Evolutionary conservation across 1,139 yeast genomes (phyloP), one percentile per base, ranked within the genome.

Genomic region (Kodamaea suecica): DNA sequence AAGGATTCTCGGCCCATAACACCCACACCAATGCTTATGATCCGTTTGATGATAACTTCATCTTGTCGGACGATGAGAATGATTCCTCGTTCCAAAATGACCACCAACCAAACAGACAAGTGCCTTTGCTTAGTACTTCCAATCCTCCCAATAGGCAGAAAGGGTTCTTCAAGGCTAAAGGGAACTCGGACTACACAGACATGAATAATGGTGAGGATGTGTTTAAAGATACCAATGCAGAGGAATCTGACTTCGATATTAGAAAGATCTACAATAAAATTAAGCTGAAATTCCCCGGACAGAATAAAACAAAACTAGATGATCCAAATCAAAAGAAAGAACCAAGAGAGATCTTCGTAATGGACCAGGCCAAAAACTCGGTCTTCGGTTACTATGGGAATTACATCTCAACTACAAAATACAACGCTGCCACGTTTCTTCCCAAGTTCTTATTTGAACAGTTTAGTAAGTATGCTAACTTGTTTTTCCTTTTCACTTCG

Each of bases 381-480:
- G 60, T 73, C 3, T 71, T 69, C 39, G 74, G 81, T 2, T 92
- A 76, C 62, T 72, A 73, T 44, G 92, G 84, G 43, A 94, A 94
- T 56, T 90, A 90, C 56, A 82, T 94, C 45, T 84, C 95, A 29
- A 94, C 99, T 4, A 90, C 98, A n/a, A 94, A 94, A 59, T 94
- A 94, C 66, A 94, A 92, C 57, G 62, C 80, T 41, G 95, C 95
- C 20, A 94, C 98, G 0, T 94, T 94, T 55, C 47, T 94, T 36
- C 98, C 98, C 12, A 94, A 94, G 57, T 94, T 94, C 55, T 63
- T 94, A 45, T 87, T 90, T 52, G 98, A 94, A 62, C 98, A 94
- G 60, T 94, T 94, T 60, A 85, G 97, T 43, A 94, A 92, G 58
- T 94, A 94, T 57, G 97, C 99, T 17, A 94, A 94, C 55, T 68